phyloP scores from a whole-genome alignment of 2,329 filamentous ascomycete genomes.

The Myriangium duriaei region DNA sequence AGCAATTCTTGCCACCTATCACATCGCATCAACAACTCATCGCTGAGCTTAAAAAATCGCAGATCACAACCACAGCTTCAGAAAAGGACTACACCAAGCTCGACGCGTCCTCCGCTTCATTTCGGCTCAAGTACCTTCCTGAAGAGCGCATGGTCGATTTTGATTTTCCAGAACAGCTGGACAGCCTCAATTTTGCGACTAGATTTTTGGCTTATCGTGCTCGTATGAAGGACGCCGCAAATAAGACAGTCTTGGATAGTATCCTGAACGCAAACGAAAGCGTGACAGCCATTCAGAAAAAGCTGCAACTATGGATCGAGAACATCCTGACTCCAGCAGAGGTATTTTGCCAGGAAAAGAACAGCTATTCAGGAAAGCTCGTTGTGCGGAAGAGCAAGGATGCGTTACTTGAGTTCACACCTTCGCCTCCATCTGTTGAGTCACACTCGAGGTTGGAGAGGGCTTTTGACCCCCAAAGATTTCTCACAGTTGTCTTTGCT shows the following conservation, averaged over 20 bases:
- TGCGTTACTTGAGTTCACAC: neutral
- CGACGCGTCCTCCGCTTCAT: too few relatives aligned
- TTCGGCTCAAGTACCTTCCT: neutral
- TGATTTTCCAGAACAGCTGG: neutral
- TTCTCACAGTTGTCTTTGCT: conserved; percentile 28
- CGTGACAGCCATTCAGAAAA: neutral
- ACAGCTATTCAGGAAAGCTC: neutral
- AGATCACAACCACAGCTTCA: too few relatives aligned
- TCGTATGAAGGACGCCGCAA: neutral
- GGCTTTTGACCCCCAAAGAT: conserved; percentile 25
- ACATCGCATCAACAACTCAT: too few relatives aligned
- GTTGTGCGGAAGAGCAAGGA: neutral
- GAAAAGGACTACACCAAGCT: too few relatives aligned
- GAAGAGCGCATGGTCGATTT: neutral
- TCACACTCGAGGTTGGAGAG: conserved; percentile 16
- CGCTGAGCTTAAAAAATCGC: too few relatives aligned
- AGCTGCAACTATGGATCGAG: neutral
- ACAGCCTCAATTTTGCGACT: neutral
- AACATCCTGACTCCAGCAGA: neutral
- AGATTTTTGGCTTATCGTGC: neutral
- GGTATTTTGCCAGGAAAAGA: neutral
- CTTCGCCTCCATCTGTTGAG: neutral
- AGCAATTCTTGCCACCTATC: too few relatives aligned
- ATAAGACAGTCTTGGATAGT: neutral
- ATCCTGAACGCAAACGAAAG: neutral